Base-by-base conservation (phyloP, 805 yeast species). In the Lipomyces anomalus region DNA sequence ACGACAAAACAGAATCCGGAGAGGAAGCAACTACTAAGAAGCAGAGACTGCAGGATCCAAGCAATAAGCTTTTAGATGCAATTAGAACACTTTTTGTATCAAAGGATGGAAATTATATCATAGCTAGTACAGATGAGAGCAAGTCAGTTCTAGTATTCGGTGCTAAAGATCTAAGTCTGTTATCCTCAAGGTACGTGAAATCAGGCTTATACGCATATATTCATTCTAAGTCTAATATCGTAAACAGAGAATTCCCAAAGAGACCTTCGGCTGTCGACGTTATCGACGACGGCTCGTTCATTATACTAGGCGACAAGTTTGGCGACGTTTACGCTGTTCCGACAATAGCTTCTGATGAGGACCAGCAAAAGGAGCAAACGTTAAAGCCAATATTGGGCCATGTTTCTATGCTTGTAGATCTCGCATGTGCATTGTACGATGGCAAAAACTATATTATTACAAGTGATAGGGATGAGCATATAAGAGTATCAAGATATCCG, bases 381-480 rank as follows among this genome's bases (percentile, higher is more conserved):
- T 13, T 77, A 36, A 74, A 69, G 32, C 97, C 97, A 2, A 72
- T 90, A 4, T 67, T 90, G 43, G 99, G 99, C 5, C 99, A 92
- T 65, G 97, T 92, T 4, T 89, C 97, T 2, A 87, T 92, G 96
- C 74, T 92, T 50, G 84, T 95, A n/a, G 87, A 80, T 52, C 59
- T 72, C 23, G 67, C 79, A 22, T 69, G 73, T 9, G 56, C 58
- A 2, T 61, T 65, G 36, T 64, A 69, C 5, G 74, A 71, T 6
- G 74, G 75, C 48, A 70, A 72, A 51, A 67, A 63, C 36, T 82
- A 66, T 48, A 62, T 89, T 13, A 71, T 90, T 44, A 80, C 95
- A 1, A 79, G 89, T 32, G 99, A 92, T 67, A 76, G 98, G 66
- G 99, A 92, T 65, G 99, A 92, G 65, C 99, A 94, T 64, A 83